Evolutionary conservation across 768 basidiomycete genomes (phyloP).

Genomic region (Mycena rebaudengoi): DNA sequence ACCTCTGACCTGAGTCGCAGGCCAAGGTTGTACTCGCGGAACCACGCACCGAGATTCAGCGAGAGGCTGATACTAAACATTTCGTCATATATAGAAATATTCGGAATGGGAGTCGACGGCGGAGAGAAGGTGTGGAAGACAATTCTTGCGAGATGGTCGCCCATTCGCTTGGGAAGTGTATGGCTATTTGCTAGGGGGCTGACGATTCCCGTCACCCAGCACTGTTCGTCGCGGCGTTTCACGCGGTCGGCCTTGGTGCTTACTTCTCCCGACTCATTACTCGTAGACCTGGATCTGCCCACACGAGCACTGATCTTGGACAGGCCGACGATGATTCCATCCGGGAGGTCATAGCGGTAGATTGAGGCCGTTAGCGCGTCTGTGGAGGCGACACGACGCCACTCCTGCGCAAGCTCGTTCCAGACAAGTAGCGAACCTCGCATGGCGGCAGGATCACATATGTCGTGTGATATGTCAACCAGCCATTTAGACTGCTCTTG

Average conservation of each 20-base stretch:
- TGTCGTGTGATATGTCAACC: not conserved
- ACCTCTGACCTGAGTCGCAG: not conserved
- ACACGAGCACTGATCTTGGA: not conserved
- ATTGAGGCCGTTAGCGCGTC: not conserved
- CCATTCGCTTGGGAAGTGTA: not conserved
- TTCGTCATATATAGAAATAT: not conserved
- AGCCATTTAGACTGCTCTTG: not conserved
- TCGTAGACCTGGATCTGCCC: not conserved
- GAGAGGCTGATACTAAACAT: not conserved
- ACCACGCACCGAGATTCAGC: not conserved
- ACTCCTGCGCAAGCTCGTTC: not conserved
- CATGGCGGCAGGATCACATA: not conserved
- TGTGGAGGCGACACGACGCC: not conserved
- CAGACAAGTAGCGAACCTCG: not conserved
- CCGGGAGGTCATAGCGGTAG: not conserved
- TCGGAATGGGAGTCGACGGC: not conserved
- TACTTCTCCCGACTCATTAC: not conserved
- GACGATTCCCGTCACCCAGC: not conserved
- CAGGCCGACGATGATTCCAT: not conserved
- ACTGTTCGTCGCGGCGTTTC: not conserved
- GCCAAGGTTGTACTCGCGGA: not conserved
- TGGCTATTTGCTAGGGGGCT: not conserved
- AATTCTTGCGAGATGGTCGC: not conserved
- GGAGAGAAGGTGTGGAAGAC: not conserved
- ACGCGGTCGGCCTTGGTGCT: not conserved